These are phyloP conservation scores for Talaromyces rugulosus DNA, from an alignment of 2,329 filamentous ascomycete species.

Conservation along the genomic window DNA sequence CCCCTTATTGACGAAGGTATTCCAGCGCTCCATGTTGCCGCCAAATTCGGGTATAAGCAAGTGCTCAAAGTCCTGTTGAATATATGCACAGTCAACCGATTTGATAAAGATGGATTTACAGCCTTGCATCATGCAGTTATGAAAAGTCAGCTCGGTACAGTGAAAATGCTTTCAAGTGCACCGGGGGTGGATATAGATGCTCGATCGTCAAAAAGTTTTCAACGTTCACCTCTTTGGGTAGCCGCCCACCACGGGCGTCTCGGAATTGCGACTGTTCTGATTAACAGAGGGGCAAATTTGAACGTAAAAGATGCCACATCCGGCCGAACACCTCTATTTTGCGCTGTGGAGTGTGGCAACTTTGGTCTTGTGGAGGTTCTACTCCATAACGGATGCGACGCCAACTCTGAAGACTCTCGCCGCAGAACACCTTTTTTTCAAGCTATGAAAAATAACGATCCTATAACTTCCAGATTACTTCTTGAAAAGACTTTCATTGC, in stretches of 20 bases:
- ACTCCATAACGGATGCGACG: neutral
- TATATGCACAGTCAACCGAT: slow-evolving; percentile 4
- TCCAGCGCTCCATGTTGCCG: slow-evolving; percentile 19
- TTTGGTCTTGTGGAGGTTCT: slow-evolving; percentile 7
- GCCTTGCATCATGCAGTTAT: slow-evolving; percentile 11
- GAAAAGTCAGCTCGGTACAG: slow-evolving; percentile 3
- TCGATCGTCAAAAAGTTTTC: neutral
- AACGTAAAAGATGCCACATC: neutral
- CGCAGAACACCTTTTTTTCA: neutral
- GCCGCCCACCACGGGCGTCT: slow-evolving; percentile 9
- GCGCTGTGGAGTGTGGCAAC: slow-evolving; percentile 4
- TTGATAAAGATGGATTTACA: slow-evolving; percentile 6
- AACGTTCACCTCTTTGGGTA: slow-evolving; percentile 9
- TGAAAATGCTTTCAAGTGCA: slow-evolving; percentile 2
- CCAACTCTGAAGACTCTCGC: too few relatives aligned
- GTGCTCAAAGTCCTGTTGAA: slow-evolving; percentile 1
- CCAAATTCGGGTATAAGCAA: slow-evolving; percentile 15
- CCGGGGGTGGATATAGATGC: slow-evolving; percentile 1
- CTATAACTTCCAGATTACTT: too few relatives aligned
- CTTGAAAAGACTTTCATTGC: too few relatives aligned
- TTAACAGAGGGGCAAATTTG: neutral
- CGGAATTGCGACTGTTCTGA: slow-evolving; percentile 5
- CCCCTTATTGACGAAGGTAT: slow-evolving; percentile 17
- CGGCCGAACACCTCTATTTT: neutral
- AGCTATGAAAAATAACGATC: neutral